Evolutionary conservation across 1,284 basidiomycete species (phyloP).

Genomic region (Ustilago hordei): DNA sequence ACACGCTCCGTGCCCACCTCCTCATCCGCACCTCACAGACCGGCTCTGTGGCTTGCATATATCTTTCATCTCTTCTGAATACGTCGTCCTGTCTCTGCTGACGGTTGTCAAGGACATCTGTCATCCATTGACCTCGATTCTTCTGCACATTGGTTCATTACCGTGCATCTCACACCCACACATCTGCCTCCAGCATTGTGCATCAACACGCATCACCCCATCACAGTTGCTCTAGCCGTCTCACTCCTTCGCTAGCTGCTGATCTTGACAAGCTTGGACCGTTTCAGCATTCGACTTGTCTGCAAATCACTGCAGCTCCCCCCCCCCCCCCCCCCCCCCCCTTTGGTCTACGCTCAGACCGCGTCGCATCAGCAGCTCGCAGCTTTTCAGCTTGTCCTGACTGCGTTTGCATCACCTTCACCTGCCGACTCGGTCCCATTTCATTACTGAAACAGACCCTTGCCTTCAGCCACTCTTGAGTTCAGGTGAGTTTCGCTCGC

Average conservation of each 20-base stretch:
- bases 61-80: slow-evolving; percentile 9
- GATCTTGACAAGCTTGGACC: slow-evolving; percentile 7
- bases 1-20: not conserved
- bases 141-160: not conserved
- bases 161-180: slow-evolving; percentile 6
- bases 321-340: not conserved
- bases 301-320: not conserved
- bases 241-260: not conserved
- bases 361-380: slow-evolving; percentile 4
- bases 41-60: slow-evolving; percentile 43
- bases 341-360: slow-evolving; percentile 10
- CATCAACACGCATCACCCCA: not conserved
- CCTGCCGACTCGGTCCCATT: slow-evolving; percentile 18
- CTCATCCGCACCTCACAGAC: slow-evolving; percentile 27
- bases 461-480: not conserved
- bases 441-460: slow-evolving; percentile 15
- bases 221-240: not conserved
- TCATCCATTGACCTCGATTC: not conserved
- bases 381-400: slow-evolving; percentile 1
- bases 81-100: slow-evolving; percentile 18
- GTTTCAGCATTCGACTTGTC: not conserved
- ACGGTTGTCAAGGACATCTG: slow-evolving; percentile 9
- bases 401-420: not conserved
- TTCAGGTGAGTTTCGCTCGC: slow-evolving; percentile 5
- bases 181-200: not conserved